Base-by-base conservation (phyloP, 306 rosid genomes). In the Prunus mira region DNA sequence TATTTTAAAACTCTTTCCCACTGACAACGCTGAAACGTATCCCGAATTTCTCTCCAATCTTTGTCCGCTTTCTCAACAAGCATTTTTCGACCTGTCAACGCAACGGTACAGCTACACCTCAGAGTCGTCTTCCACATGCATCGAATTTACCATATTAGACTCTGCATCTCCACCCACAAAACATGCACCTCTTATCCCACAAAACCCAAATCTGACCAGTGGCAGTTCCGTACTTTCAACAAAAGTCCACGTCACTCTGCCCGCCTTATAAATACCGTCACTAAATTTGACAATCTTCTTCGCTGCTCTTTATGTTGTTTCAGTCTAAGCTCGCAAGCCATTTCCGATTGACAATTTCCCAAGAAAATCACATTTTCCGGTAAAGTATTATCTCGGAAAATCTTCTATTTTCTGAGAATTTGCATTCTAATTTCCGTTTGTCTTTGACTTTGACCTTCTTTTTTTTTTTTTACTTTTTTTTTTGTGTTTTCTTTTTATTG, bases 331-430 rank as follows among this genome's bases (percentile, higher is more conserved):
- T 71, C 47, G 19, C 4, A 4, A 8, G 38, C 81, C n/a, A 6
- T 41, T 24, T 57, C 19, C 17, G 32, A 0, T 70, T 65, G 18
- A 69, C 28, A 43, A 32, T 76, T 74, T 76, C 43, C 76, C 67
- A 3, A 68, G 30, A 68, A 74, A 32, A 72, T 70, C 75, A 57
- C 82, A 75, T 75, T 84, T 77, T 69, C 75, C 74, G 85, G 92
- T 84, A 80, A 72, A 55, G 1, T 46, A 0, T 7, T 12, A n/a
- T 58, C 47, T 12, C 32, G 22, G 28, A 2, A 50, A 10, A 20
- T 69, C 8, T 34, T 65, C 25, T 56, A 19, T 71, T 46, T 55
- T 41, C 18, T 47, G 9, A 15, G 52, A 77, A 55, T 46, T 65
- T 25, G 52, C n/a, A 2, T 9, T 61, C 25, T 47, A n/a, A 15